phyloP scores from a whole-genome alignment of 768 basidiomycete genomes.

The Rhizopogon salebrosus region DNA sequence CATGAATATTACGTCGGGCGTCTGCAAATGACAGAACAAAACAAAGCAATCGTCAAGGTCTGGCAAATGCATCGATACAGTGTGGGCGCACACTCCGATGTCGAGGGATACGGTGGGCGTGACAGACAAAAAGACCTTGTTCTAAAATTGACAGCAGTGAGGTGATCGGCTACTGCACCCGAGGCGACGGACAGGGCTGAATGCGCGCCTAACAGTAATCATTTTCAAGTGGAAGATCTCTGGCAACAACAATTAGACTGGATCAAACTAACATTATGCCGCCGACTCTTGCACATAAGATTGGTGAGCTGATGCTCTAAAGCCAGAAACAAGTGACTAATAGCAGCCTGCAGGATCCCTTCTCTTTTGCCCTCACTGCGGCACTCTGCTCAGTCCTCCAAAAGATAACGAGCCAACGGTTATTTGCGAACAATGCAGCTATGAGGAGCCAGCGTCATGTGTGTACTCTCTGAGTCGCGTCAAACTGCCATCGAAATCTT shows the following conservation, averaged over 20 bases:
- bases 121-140: conserved; percentile 17
- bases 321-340: not conserved
- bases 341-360: conserved; percentile 60
- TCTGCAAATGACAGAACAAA: not conserved
- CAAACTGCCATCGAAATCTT: not conserved
- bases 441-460: conserved; percentile 88
- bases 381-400: conserved; percentile 83
- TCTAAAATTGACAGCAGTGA: conserved; percentile 4
- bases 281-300: conserved; percentile 39
- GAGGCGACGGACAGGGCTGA: not conserved
- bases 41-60: conserved; percentile 9
- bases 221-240: not conserved
- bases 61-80: not conserved
- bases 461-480: conserved; percentile 28
- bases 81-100: conserved; percentile 10
- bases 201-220: not conserved
- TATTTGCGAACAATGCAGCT: conserved; percentile 82
- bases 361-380: conserved; percentile 91
- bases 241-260: not conserved
- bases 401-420: conserved; percentile 69
- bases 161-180: not conserved
- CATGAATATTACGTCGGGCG: conserved; percentile 1
- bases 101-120: not conserved
- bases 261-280: conserved; percentile 11
- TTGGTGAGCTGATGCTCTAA: conserved; percentile 30